A percentile compares a stretch with the other conserved stretches of the same genome.
phyloP scores from a whole-genome alignment of 257 asterid species.

The Lavandula angustifolia region DNA sequence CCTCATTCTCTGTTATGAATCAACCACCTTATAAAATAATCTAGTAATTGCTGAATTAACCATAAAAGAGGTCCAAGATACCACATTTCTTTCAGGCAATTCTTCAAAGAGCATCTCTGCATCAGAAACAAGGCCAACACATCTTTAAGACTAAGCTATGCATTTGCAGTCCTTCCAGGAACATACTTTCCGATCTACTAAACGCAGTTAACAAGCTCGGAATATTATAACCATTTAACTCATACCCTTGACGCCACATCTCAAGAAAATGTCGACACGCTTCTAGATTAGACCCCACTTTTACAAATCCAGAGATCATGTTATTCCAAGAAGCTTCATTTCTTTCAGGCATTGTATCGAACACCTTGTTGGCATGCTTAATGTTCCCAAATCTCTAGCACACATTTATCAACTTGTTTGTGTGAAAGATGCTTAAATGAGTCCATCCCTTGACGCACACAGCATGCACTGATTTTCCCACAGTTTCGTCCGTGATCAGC shows the following conservation, averaged over 20 bases:
- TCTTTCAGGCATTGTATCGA: conserved; percentile 68
- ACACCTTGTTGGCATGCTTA: conserved; percentile 55
- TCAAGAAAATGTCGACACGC: conserved; percentile 56
- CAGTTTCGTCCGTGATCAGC: conserved; percentile 44
- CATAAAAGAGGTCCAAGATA: conserved; percentile 93
- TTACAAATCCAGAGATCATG: conserved; percentile 77
- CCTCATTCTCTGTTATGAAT: conserved; percentile 59
- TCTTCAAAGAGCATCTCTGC: conserved; percentile 61
- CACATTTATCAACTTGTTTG: conserved; percentile 64
- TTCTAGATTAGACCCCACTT: conserved; percentile 44
- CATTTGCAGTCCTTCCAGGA: conserved; percentile 63
- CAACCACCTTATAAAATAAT: conserved; percentile 43
- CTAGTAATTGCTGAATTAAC: conserved; percentile 63
- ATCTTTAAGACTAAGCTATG: conserved; percentile 72
- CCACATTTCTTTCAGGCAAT: conserved; percentile 81
- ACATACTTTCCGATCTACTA: conserved; percentile 63
- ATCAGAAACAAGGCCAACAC: conserved; percentile 53
- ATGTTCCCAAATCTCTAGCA: conserved; percentile 53
- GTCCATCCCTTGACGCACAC: conserved; percentile 49
- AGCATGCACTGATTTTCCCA: conserved; percentile 66
- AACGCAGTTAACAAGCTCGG: conserved; percentile 75
- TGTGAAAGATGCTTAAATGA: conserved; percentile 53
- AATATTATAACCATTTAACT: conserved; percentile 53
- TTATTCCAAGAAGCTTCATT: conserved; percentile 80
- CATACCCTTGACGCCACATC: conserved; percentile 59